Base-by-base conservation (phyloP, 495 filamentous ascomycete species). In the Neurospora sublineolata region DNA sequence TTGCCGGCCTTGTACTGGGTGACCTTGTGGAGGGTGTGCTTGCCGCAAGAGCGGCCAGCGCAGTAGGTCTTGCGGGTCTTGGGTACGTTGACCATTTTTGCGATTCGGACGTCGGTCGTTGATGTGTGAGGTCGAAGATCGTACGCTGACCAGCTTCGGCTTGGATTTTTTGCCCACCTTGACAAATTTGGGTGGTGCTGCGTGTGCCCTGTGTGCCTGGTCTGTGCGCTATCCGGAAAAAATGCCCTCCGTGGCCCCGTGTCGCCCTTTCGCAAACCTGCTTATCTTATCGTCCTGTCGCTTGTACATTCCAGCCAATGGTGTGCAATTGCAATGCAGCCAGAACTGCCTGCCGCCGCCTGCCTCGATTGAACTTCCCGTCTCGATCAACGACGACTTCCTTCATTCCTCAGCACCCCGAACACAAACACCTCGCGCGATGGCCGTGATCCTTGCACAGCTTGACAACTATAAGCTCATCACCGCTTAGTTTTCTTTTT, bases 11-110 rank as follows among this genome's bases (percentile, higher is more conserved):
- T 97, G 91, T 97, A 96, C 87, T 97, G 93, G 77, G 93, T 94
- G 83, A 97, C 93, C 88, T 94, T 94, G 90, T 95, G 92, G 82
- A 92, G 88, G 76, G 87, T 89, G 90, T 97, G 94, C 88, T 97
- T 97, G 85, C 91, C 88, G 92, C 94, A 97, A 76, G 91, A 87
- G 85, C 89, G 93, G 87, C 90, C 90, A 87, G 95, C 95, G 93
- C 94, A 98, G 88, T 92, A 83, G 73, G 82, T 83, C 78, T 83
- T 83, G 71, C 81, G 79, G 73, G 79, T 81, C 79, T 81, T 81
- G 75, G 79, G 79, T 72, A 81, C 77, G 81, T 82, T 82, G 69
- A 82, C 81, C 80, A 83, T 83, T 76, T 78, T 83, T 75, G 70
- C 81, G 80, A 76, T 71, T 77, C 67, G 76, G 72, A 71, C 41